phyloP scores from a whole-genome alignment of 2,329 filamentous ascomycete genomes.

The Pseudopithomyces maydicus region DNA sequence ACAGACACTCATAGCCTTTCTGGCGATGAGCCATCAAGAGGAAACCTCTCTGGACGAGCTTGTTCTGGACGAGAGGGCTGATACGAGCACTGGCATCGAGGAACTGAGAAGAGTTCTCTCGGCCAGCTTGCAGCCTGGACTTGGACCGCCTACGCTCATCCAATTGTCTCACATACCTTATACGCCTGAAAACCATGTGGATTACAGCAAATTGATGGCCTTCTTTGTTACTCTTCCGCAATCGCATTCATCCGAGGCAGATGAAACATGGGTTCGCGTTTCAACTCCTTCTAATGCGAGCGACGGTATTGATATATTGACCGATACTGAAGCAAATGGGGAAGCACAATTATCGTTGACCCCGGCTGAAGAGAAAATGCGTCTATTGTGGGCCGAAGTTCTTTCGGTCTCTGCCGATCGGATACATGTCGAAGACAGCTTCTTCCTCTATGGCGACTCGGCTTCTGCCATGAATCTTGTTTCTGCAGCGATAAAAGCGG shows the following conservation, averaged over 20 bases:
- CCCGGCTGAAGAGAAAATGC: constrained; percentile 1
- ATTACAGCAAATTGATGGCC: background rate
- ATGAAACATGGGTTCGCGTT: background rate
- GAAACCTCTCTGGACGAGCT: background rate
- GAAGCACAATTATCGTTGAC: background rate
- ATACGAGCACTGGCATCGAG: background rate
- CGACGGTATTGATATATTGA: background rate
- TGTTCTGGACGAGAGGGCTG: background rate
- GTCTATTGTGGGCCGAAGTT: background rate
- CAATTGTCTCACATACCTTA: background rate
- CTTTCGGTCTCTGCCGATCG: background rate
- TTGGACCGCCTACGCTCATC: background rate
- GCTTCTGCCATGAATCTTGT: constrained; percentile 16
- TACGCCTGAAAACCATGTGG: background rate
- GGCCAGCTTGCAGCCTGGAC: background rate
- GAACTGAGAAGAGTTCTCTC: background rate
- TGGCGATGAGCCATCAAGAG: background rate
- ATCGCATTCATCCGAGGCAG: background rate
- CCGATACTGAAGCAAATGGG: background rate
- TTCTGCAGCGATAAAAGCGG: background rate
- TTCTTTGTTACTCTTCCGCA: background rate
- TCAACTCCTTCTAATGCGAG: background rate
- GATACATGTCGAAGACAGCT: constrained; percentile 11
- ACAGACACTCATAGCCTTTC: background rate
- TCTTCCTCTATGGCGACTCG: constrained; percentile 19